phyloP scores from a whole-genome alignment of 1,284 basidiomycete genomes.

The Pseudomicrostroma phylloplanum region DNA sequence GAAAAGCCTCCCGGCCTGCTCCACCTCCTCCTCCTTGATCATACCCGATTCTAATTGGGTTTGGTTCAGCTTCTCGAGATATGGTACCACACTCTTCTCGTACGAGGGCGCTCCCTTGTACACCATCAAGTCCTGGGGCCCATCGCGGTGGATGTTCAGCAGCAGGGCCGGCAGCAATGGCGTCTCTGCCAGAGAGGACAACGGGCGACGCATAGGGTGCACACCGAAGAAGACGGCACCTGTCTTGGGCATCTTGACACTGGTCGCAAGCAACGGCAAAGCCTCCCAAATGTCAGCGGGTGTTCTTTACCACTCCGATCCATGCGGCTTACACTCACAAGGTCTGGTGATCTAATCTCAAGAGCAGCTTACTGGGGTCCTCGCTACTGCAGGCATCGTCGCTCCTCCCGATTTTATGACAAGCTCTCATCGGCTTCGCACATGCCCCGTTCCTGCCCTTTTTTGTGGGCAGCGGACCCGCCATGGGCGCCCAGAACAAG shows the following conservation, averaged over 20 bases:
- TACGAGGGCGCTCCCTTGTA: constrained; percentile 53
- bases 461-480: constrained; percentile 24
- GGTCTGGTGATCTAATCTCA: constrained; percentile 49
- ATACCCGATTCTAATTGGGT: constrained; percentile 52
- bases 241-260: constrained; percentile 53
- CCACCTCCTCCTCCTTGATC: constrained; percentile 42
- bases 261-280: too few species aligned
- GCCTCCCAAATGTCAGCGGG: too few species aligned
- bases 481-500: constrained; percentile 51
- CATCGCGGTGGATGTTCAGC: constrained; percentile 51
- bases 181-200: constrained; percentile 52
- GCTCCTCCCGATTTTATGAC: constrained; percentile 13
- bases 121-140: constrained; percentile 50
- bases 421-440: constrained; percentile 12
- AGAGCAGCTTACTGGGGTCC: constrained; percentile 25
- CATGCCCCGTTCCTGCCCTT: constrained; percentile 1
- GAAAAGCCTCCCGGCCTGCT: too few species aligned
- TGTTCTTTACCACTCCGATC: too few species aligned
- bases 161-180: constrained; percentile 53
- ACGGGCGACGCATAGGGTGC: constrained; percentile 52
- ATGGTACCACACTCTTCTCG: constrained; percentile 50
- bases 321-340: constrained; percentile 26
- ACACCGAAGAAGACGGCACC: constrained; percentile 54
- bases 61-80: constrained; percentile 51
- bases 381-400: constrained; percentile 12